phyloP scores from a whole-genome alignment of 371 early-diverging fungal genomes.

The Lichtheimia hyalospora region DNA sequence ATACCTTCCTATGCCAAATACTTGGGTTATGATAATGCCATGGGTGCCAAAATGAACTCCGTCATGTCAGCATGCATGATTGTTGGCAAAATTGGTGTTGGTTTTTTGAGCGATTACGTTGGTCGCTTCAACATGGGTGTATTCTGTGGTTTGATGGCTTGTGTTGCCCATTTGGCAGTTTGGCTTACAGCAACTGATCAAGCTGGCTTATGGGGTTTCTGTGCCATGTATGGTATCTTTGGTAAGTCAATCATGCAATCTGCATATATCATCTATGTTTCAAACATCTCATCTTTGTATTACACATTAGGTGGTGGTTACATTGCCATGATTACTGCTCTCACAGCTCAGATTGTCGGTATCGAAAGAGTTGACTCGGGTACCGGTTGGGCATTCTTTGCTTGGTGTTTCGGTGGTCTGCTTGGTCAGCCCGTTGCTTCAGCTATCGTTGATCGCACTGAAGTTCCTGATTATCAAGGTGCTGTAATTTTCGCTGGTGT shows the following conservation, averaged over 20 bases:
- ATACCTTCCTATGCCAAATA: constrained; percentile 30
- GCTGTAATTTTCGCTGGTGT: constrained; percentile 24
- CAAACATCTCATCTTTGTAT: too few relatives aligned
- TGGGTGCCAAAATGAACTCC: constrained; percentile 35
- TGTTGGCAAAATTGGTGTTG: constrained; percentile 43
- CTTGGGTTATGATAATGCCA: constrained; percentile 27
- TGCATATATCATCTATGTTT: too few relatives aligned
- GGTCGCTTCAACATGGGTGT: constrained; percentile 60
- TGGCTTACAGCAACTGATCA: constrained; percentile 42
- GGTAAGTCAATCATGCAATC: constrained; percentile 19
- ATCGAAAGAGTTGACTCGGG: constrained; percentile 52
- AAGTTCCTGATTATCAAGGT: constrained; percentile 15
- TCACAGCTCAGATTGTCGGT: constrained; percentile 51
- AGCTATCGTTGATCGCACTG: constrained; percentile 28
- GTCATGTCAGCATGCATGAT: constrained; percentile 52
- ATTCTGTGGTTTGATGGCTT: constrained; percentile 45
- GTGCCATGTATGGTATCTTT: constrained; percentile 51
- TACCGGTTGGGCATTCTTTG: constrained; percentile 49
- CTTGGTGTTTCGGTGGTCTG: constrained; percentile 50
- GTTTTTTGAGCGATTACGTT: constrained; percentile 50
- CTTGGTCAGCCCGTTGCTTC: constrained; percentile 56
- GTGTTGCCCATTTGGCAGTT: constrained; percentile 37
- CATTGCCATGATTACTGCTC: constrained; percentile 50
- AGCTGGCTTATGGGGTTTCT: constrained; percentile 41
- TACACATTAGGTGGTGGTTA: constrained; percentile 47